Evolutionary conservation across 441 rosid genomes (phyloP).

Genomic region (Geranium incanum): DNA sequence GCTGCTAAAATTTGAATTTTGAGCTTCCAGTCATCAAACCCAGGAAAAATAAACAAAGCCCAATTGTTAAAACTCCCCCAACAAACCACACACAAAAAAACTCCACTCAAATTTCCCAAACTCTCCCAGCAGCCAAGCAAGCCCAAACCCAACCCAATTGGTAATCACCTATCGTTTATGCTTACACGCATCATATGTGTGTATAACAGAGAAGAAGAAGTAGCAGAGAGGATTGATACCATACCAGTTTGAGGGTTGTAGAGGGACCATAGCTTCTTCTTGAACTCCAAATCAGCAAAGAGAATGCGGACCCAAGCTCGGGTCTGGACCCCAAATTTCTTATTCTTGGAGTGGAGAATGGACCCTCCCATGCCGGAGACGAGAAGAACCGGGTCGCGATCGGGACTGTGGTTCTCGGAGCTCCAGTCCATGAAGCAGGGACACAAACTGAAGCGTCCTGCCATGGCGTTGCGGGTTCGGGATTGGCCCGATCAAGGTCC

Average conservation of each 20-base stretch:
- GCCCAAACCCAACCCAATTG: neutral
- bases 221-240: no score
- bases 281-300: slow-evolving; percentile 71
- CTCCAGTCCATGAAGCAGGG: slow-evolving; percentile 43
- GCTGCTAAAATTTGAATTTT: neutral
- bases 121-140: slow-evolving; percentile 1
- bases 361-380: slow-evolving; percentile 81
- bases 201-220: slow-evolving; percentile 9
- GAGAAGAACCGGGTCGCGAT: slow-evolving; percentile 56
- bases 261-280: slow-evolving; percentile 65
- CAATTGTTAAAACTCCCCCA: neutral
- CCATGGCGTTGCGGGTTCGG: neutral
- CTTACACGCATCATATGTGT: slow-evolving; percentile 7
- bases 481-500: neutral
- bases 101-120: neutral
- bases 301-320: slow-evolving; percentile 84
- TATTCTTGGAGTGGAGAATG: slow-evolving; percentile 58
- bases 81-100: no score
- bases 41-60: neutral
- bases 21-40: neutral
- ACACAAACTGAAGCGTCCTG: slow-evolving; percentile 18
- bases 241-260: slow-evolving; percentile 69
- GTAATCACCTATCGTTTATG: neutral
- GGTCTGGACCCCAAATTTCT: slow-evolving; percentile 39
- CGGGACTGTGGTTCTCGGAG: slow-evolving; percentile 25